phyloP scores from a whole-genome alignment of 176 grass and related monocot species.

The Rhynchospora tenuis region DNA sequence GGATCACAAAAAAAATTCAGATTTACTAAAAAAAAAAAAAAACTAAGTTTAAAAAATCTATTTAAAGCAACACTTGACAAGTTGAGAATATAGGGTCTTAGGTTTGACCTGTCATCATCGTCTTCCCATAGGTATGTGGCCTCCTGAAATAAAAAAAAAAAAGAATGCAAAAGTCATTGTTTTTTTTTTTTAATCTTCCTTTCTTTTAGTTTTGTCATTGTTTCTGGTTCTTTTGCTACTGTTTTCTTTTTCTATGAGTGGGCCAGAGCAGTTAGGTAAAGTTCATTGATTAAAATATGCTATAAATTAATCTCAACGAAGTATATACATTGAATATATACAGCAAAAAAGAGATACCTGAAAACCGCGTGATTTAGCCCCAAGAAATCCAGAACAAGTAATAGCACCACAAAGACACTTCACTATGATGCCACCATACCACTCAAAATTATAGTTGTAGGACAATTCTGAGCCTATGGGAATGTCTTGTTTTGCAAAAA shows the following conservation, averaged over 20 bases:
- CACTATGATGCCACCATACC: constrained; percentile 86
- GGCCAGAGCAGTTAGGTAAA: neutral
- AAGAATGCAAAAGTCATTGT: neutral
- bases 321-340: too few species aligned
- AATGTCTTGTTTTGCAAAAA: constrained; percentile 94
- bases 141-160: constrained; percentile 50
- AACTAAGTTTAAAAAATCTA: neutral
- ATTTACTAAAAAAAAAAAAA: neutral
- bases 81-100: neutral
- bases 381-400: constrained; percentile 92
- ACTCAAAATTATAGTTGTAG: constrained; percentile 98
- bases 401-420: constrained; percentile 85
- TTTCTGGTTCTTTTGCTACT: neutral
- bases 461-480: constrained; percentile 64
- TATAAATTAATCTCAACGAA: constrained; percentile 13
- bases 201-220: neutral
- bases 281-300: neutral
- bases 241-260: neutral
- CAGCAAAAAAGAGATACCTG: constrained; percentile 38
- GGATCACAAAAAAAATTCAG: constrained; percentile 25
- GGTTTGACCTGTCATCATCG: constrained; percentile 79
- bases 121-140: constrained; percentile 93
- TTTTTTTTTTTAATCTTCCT: neutral
- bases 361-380: constrained; percentile 96
- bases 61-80: neutral